Base-by-base conservation (phyloP, 495 filamentous ascomycete species). In the Staphylotrichum longicolle region DNA sequence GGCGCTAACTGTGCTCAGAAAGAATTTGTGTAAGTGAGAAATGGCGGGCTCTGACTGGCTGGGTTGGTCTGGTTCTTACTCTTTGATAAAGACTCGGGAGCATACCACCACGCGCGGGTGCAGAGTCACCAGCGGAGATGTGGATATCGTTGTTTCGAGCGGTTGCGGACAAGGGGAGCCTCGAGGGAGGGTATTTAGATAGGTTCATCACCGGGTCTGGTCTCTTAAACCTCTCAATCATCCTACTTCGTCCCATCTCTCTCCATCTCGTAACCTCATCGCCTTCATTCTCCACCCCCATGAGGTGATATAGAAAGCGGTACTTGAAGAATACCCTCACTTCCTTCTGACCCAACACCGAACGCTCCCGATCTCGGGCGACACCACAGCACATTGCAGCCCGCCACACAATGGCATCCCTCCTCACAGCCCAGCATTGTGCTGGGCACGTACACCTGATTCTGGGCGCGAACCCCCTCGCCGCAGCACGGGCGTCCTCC, bases 391-490 rank as follows among this genome's bases (percentile, higher is more conserved):
- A 37, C 27, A 40, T 27, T 1, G 20, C 11, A 15, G 7, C 15
- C 34, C 48, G 27, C 44, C 50, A 39, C 34, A 39, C 14, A 47
- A 42, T 40, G 10, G 1, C 53, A 57, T 8, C 90, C 11, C 78
- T 98, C 33, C 83, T 98, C 53, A 88, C 91, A 41, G 87, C 92
- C 8, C 79, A 87, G 60, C 86, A 96, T 68, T 88, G 82, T 49
- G 82, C 85, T 1, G 83, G 80, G 3, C 91, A 96, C 65, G 75
- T 93, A 53, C 94, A 98, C 73, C 77, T 98, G 44, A 86, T 98
- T 50, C 69, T 97, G 53, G 94, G 95, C 40, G 85, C 88, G 39
- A 93, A 90, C 72, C 86, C 94, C 48, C 80, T 98, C 39, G 95
- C 95, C 37, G 87, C 89, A 46, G 85, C 91, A 12, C 84, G 94